A percentile compares a stretch with the other conserved stretches of the same genome.
Evolutionary conservation across 768 basidiomycete genomes (phyloP).

Genomic region (Suillus clintonianus): DNA sequence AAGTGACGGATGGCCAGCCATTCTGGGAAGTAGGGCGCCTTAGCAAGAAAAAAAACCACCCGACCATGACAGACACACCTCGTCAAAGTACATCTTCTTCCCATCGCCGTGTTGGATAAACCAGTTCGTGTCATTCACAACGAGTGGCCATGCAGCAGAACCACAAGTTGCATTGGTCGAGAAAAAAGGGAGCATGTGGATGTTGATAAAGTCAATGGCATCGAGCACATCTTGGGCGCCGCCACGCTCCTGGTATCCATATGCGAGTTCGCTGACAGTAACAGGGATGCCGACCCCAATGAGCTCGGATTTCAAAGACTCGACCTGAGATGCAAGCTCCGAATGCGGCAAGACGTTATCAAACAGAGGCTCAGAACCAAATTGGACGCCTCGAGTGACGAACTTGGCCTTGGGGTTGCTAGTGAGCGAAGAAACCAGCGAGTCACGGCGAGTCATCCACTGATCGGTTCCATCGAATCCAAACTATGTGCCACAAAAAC

Average conservation of each 20-base stretch:
- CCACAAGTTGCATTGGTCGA: constrained; percentile 38
- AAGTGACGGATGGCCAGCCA: constrained; percentile 76
- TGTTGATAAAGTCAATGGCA: constrained; percentile 64
- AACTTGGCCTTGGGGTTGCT: constrained; percentile 65
- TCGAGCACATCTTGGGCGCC: constrained; percentile 57
- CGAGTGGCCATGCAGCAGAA: constrained; percentile 61
- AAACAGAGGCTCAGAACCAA: constrained; percentile 71
- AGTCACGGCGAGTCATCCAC: constrained; percentile 57
- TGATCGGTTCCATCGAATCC: constrained; percentile 41
- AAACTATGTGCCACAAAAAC: constrained; percentile 25
- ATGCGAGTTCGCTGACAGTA: constrained; percentile 68
- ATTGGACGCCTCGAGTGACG: constrained; percentile 65
- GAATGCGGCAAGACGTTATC: constrained; percentile 54
- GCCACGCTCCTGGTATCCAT: constrained; percentile 53
- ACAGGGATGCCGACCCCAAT: constrained; percentile 61
- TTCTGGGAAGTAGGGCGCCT: constrained; percentile 45
- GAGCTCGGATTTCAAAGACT: constrained; percentile 48
- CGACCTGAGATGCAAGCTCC: constrained; percentile 54
- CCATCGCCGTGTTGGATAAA: constrained; percentile 62
- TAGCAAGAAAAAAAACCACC: not conserved
- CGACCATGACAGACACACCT: constrained; percentile 43
- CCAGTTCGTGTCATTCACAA: constrained; percentile 61
- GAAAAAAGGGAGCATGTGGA: constrained; percentile 76
- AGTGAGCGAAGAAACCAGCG: constrained; percentile 51
- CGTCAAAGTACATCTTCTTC: constrained; percentile 76